Evolutionary conservation across 2,329 filamentous ascomycete species (phyloP).

Genomic region (Gyromitra esculenta): DNA sequence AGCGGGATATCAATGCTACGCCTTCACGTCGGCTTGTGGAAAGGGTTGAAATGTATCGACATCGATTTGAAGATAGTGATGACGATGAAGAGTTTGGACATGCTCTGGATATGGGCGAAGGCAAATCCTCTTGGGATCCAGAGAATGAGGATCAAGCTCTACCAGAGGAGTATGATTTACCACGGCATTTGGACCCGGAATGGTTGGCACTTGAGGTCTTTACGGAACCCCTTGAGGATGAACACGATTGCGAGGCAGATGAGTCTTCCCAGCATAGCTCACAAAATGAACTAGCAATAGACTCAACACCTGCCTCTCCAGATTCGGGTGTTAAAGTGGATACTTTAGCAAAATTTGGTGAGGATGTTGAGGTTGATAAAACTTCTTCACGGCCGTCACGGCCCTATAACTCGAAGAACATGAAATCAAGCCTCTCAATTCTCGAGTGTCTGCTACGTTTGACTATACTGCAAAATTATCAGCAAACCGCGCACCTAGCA

Average conservation of each 20-base stretch:
- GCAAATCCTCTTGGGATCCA: slow-evolving; percentile 53
- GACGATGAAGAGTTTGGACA: slow-evolving; percentile 56
- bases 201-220: slow-evolving; percentile 93
- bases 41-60: slow-evolving; percentile 60
- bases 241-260: slow-evolving; percentile 63
- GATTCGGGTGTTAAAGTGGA: not conserved
- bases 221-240: slow-evolving; percentile 68
- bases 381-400: slow-evolving; percentile 31
- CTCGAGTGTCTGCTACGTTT: slow-evolving; percentile 89
- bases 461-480: slow-evolving; percentile 87
- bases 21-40: slow-evolving; percentile 70
- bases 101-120: slow-evolving; percentile 63
- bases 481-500: slow-evolving; percentile 86
- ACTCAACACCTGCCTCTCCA: not conserved
- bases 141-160: slow-evolving; percentile 57
- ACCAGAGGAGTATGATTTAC: slow-evolving; percentile 68
- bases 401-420: slow-evolving; percentile 58
- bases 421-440: slow-evolving; percentile 77
- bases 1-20: slow-evolving; percentile 73
- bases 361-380: slow-evolving; percentile 2
- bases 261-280: slow-evolving; percentile 56
- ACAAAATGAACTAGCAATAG: slow-evolving; percentile 33
- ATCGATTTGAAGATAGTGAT: slow-evolving; percentile 56
- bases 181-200: slow-evolving; percentile 81
- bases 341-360: slow-evolving; percentile 24